Evolutionary conservation across 495 filamentous ascomycete genomes (phyloP).

Genomic region (Aspergillus conjunctus): DNA sequence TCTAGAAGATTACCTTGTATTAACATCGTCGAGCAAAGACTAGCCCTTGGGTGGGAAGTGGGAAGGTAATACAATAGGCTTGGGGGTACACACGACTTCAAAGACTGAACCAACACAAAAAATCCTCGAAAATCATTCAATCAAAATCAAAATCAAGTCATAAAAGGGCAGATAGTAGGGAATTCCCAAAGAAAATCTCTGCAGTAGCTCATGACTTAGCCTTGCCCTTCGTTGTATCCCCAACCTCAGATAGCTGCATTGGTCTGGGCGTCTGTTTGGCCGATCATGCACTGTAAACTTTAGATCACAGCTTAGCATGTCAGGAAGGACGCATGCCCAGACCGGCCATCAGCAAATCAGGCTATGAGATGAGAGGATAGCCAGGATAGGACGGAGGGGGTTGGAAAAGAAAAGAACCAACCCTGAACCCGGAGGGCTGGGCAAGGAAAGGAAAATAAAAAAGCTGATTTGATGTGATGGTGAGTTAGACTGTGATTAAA

Average conservation of each 20-base stretch:
- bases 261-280: conserved; percentile 14
- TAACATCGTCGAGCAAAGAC: neutral
- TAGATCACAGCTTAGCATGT: conserved; percentile 29
- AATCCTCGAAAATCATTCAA: neutral
- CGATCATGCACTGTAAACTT: conserved; percentile 31
- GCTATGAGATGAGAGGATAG: neutral
- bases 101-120: no score
- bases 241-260: conserved; percentile 10
- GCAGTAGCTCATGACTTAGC: neutral
- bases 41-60: neutral
- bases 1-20: neutral
- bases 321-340: conserved; percentile 3
- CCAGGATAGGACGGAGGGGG: conserved; percentile 6
- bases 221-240: neutral
- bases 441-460: neutral
- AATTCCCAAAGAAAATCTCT: neutral
- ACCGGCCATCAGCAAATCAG: conserved; percentile 18
- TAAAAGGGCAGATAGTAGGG: neutral
- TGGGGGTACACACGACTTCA: no score
- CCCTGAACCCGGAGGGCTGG: neutral
- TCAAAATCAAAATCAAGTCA: neutral
- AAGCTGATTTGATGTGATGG: conserved; percentile 9
- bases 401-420: neutral
- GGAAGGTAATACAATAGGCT: neutral
- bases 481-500: conserved; percentile 14